Evolutionary conservation across 2,329 filamentous ascomycete species (phyloP).

Genomic region (Aspergillus fructus): DNA sequence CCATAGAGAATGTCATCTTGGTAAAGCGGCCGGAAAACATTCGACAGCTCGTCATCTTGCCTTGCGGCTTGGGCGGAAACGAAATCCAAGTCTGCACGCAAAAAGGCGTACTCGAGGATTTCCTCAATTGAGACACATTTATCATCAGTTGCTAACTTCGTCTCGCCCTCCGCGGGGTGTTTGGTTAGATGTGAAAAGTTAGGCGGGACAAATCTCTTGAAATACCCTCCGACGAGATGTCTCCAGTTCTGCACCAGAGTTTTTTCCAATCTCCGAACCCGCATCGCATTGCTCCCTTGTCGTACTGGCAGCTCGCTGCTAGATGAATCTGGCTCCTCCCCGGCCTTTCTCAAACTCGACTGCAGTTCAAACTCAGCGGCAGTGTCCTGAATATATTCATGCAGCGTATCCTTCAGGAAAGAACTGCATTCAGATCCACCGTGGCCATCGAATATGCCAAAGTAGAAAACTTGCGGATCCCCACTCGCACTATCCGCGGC

Average conservation of each 20-base stretch:
- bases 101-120: slow-evolving; percentile 84
- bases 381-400: slow-evolving; percentile 83
- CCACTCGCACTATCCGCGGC: slow-evolving; percentile 73
- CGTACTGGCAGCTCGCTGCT: slow-evolving; percentile 47
- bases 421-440: slow-evolving; percentile 85
- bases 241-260: slow-evolving; percentile 75
- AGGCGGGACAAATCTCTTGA: slow-evolving; percentile 81
- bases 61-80: slow-evolving; percentile 84
- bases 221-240: slow-evolving; percentile 87
- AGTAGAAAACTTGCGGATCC: slow-evolving; percentile 96
- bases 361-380: slow-evolving; percentile 73
- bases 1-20: slow-evolving; percentile 77
- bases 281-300: slow-evolving; percentile 56
- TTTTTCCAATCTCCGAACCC: slow-evolving; percentile 67
- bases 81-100: slow-evolving; percentile 93
- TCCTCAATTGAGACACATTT: slow-evolving; percentile 46
- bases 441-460: slow-evolving; percentile 94
- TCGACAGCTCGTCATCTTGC: slow-evolving; percentile 67
- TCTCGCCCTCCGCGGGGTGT: slow-evolving; percentile 28
- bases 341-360: slow-evolving; percentile 64
- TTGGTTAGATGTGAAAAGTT: slow-evolving; percentile 60
- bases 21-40: slow-evolving; percentile 77
- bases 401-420: slow-evolving; percentile 80
- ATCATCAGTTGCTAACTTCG: slow-evolving; percentile 27
- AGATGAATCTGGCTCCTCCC: slow-evolving; percentile 15